Conservation (phyloP, 306 rosid species). For the Lathyrus aphaca region DNA sequence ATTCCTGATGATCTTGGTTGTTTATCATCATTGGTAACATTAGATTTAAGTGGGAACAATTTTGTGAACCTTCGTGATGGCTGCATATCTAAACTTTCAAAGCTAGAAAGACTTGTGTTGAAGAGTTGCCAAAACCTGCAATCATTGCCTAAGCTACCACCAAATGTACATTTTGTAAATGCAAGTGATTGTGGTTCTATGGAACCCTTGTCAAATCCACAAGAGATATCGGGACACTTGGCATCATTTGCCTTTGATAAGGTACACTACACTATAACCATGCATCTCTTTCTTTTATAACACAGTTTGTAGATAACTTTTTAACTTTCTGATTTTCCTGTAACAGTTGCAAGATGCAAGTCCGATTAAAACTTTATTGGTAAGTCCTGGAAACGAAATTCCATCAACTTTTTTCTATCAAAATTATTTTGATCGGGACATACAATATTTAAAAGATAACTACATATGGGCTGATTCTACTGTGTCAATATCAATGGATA, state of each 20-base stretch:
- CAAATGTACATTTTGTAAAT: conserved; percentile 3
- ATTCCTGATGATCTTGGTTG: conserved; percentile 35
- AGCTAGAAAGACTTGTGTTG: conserved; percentile 21
- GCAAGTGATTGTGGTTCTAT: conserved; percentile 22
- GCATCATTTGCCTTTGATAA: conserved; percentile 32
- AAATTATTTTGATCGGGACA: conserved; percentile 15
- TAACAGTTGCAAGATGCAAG: conserved; percentile 30
- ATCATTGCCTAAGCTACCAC: conserved; percentile 36
- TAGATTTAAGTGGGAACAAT: conserved; percentile 35
- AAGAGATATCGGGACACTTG: conserved; percentile 30
- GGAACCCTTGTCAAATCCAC: conserved; percentile 24
- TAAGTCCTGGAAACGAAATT: conserved; percentile 35
- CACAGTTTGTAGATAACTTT: not conserved
- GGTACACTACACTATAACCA: conserved; percentile 17
- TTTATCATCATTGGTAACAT: conserved; percentile 31
- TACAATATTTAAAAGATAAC: conserved; percentile 29
- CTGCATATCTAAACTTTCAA: conserved; percentile 11
- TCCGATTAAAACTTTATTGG: conserved; percentile 10
- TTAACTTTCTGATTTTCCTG: conserved; percentile 23
- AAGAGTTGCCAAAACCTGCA: conserved; percentile 29
- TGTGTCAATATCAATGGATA: conserved; percentile 17
- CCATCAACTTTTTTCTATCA: conserved; percentile 35
- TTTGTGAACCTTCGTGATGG: conserved; percentile 21
- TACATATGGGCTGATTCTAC: conserved; percentile 34
- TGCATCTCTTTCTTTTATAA: conserved; percentile 17